Evolutionary conservation across 2,329 filamentous ascomycete genomes (phyloP).

Genomic region (Eutypa lata): DNA sequence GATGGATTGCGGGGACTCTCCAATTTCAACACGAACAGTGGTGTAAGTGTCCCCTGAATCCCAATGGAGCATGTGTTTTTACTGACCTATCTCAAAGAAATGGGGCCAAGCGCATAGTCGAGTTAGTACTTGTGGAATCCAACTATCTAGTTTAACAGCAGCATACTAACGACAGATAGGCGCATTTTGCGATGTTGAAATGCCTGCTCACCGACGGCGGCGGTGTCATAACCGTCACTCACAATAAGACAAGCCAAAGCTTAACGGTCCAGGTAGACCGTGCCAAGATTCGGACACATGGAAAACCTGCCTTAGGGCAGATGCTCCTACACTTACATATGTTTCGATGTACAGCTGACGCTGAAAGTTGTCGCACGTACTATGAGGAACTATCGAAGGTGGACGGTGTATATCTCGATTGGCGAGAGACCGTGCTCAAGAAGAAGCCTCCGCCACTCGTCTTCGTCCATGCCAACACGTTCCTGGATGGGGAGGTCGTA

Average conservation of each 20-base stretch:
- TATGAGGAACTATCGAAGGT: constrained; percentile 59
- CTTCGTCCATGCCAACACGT: constrained; percentile 65
- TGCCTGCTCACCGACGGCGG: constrained; percentile 52
- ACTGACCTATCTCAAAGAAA: constrained; percentile 24
- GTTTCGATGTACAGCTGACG: constrained; percentile 61
- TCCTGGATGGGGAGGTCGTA: constrained; percentile 33
- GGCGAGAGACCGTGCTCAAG: constrained; percentile 53
- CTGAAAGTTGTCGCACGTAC: constrained; percentile 46
- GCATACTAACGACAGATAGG: constrained; percentile 36
- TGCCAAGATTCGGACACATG: constrained; percentile 52
- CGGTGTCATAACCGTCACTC: constrained; percentile 49
- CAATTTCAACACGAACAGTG: constrained; percentile 34
- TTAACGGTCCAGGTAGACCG: constrained; percentile 55
- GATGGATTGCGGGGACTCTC: constrained; percentile 36
- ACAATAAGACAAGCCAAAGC: constrained; percentile 40
- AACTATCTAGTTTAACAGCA: not conserved
- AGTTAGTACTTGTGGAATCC: constrained; percentile 17
- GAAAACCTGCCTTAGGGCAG: constrained; percentile 54
- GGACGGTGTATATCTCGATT: constrained; percentile 47
- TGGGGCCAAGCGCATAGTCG: constrained; percentile 42
- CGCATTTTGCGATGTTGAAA: constrained; percentile 60
- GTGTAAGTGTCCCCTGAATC: constrained; percentile 17
- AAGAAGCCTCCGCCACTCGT: constrained; percentile 56
- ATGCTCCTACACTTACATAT: constrained; percentile 60
- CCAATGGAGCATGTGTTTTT: not conserved